A percentile compares a stretch with the other conserved stretches of the same genome.
phyloP scores from a whole-genome alignment of 73 alveolate species.

The Effrenium voratum region DNA sequence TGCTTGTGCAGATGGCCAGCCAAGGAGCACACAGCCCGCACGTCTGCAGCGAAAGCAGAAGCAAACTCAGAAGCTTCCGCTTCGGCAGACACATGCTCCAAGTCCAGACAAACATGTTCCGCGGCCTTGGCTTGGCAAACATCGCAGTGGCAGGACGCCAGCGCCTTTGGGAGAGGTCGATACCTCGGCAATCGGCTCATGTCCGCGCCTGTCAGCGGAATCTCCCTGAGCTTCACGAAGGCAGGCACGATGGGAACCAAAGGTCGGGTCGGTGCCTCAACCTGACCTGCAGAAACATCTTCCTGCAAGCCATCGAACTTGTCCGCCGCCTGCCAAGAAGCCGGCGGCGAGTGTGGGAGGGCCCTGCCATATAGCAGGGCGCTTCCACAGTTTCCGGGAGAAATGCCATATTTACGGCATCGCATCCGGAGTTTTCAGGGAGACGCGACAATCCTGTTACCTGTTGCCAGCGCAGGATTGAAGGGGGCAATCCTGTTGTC shows the following conservation, averaged over 20 bases:
- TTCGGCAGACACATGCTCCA: neutral
- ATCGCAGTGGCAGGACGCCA: neutral
- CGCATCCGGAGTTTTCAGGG: too few species aligned
- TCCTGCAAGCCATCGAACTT: neutral
- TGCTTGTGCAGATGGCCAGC: too few species aligned
- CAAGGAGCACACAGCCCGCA: too few species aligned
- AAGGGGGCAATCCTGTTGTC: too few species aligned
- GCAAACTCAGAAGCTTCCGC: neutral
- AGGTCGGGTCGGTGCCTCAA: neutral
- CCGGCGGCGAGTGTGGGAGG: neutral
- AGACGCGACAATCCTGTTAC: too few species aligned
- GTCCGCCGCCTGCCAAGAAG: neutral
- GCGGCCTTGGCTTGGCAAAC: neutral
- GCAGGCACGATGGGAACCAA: neutral
- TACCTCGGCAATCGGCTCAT: neutral
- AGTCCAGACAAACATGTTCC: neutral
- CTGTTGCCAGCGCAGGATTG: too few species aligned
- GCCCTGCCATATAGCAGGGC: too few species aligned
- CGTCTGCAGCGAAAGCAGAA: neutral
- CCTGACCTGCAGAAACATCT: too few species aligned
- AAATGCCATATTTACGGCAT: too few species aligned
- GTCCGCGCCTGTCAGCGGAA: neutral
- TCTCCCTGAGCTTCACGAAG: neutral
- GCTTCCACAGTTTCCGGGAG: too few species aligned
- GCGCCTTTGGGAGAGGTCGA: neutral